These are phyloP conservation scores for Kwoniella sp. DNA, from an alignment of 768 basidiomycete genomes.

Conservation along the genomic window DNA sequence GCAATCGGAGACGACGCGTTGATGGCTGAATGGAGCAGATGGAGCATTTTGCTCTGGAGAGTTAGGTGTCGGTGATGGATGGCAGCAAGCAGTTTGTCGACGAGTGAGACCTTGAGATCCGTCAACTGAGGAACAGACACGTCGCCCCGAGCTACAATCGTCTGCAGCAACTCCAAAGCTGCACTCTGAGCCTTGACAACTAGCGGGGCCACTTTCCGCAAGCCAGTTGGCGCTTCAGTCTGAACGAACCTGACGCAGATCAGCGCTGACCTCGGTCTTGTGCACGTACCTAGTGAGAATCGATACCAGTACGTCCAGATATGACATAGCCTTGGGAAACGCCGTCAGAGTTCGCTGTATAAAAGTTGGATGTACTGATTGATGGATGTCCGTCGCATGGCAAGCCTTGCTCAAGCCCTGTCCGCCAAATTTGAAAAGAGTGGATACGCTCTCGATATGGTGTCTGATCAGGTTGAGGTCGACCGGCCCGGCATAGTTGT, in stretches of 20 bases:
- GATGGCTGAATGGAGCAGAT: conserved; percentile 82
- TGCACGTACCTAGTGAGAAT: conserved; percentile 68
- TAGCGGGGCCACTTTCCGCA: background rate
- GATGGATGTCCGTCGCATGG: conserved; percentile 65
- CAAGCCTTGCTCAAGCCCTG: conserved; percentile 81
- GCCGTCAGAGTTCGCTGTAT: conserved; percentile 63
- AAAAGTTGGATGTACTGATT: conserved; percentile 68
- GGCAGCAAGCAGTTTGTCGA: conserved; percentile 73
- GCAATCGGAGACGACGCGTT: conserved; percentile 40
- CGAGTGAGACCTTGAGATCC: conserved; percentile 68
- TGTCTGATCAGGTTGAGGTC: conserved; percentile 75
- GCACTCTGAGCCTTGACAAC: conserved; percentile 65
- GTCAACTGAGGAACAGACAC: conserved; percentile 65
- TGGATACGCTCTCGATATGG: conserved; percentile 73
- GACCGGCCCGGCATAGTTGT: conserved; percentile 70
- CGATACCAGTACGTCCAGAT: conserved; percentile 75
- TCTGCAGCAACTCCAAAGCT: conserved; percentile 78
- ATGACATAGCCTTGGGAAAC: conserved; percentile 50
- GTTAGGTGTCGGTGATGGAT: conserved; percentile 73
- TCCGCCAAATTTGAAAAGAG: conserved; percentile 81
- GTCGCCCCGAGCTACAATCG: conserved; percentile 79
- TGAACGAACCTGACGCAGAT: conserved; percentile 13
- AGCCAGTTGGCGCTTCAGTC: conserved; percentile 5
- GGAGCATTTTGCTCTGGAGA: conserved; percentile 88
- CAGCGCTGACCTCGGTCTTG: background rate